Base-by-base conservation (phyloP, 495 filamentous ascomycete species). In the Hypoxylon lenormandii region DNA sequence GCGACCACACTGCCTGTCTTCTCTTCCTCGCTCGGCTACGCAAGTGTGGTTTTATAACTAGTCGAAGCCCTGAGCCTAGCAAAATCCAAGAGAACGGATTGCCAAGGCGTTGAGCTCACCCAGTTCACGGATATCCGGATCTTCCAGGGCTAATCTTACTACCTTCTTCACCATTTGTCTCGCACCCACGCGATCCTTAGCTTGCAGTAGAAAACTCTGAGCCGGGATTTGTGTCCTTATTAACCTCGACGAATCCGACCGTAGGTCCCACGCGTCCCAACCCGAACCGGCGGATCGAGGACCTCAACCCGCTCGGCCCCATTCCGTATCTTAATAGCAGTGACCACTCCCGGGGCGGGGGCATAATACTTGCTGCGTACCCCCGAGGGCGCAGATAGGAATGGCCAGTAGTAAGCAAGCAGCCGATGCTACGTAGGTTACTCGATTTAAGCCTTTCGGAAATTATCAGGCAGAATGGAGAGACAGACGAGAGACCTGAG, bases 401-500 rank as follows among this genome's bases (percentile, higher is more conserved):
- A 60, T 5, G 13, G 37, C 4, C 33, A 69, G 21, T 46, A 64
- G 60, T 69, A 69, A 63, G 66, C 53, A 48, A 33, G 21, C 43
- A 22, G 21, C 13, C 40, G 38, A 61, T 60, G 30, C 56, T 62
- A 70, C 62, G 36, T 37, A 59, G 23, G 33, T 42, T 42, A 7
- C 52, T 70, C 53, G 55, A 33, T 59, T 65, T 57, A 52, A 70
- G 61, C 67, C 67, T 59, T 70, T 61, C 61, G 67, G 67, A 70
- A 70, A 70, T 70, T 70, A 65, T 66, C 67, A 65, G 67, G 67
- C 57, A 66, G 57, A 70, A 70, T 70, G 58, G 33, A 58, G 38
- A 65, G 42, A 57, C 54, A 48, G 38, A 45, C 4, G 49, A 7
- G 18, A 23, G 23, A 4, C 15, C 8, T 6, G 11, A 33, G 42